Evolutionary conservation across 78 protist species (phyloP).

Genomic region (Capsaspora owczarzaki): DNA sequence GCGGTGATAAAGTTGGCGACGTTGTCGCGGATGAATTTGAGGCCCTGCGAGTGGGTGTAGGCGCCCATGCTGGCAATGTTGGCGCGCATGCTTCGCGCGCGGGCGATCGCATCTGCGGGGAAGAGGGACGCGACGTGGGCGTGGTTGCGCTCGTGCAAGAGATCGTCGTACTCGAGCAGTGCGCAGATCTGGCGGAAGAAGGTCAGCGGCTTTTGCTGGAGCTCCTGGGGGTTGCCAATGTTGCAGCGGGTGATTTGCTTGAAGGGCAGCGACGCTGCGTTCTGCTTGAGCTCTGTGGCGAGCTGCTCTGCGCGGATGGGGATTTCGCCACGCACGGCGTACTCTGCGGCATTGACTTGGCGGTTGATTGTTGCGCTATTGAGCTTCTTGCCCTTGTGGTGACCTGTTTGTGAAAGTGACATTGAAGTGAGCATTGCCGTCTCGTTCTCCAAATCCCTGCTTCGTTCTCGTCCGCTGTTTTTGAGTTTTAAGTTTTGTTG

Average conservation of each 20-base stretch:
- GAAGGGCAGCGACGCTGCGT: constrained; percentile 47
- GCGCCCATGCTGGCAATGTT: constrained; percentile 67
- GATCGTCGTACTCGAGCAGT: constrained; percentile 36
- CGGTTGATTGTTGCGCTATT: constrained; percentile 33
- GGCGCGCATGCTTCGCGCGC: neutral
- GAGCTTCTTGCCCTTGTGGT: too few species aligned
- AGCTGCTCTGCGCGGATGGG: constrained; percentile 56
- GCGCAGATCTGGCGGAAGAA: constrained; percentile 86
- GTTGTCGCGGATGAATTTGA: constrained; percentile 47
- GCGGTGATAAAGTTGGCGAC: constrained; percentile 89
- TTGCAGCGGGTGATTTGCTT: constrained; percentile 85
- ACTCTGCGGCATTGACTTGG: constrained; percentile 48
- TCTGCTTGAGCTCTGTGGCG: neutral
- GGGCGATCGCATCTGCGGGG: constrained; percentile 67
- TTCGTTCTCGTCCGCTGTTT: too few species aligned
- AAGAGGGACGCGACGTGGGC: constrained; percentile 28
- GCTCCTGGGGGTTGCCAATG: constrained; percentile 96
- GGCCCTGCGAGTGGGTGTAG: constrained; percentile 87
- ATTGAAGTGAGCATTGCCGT: too few species aligned
- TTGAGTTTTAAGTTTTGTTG: too few species aligned
- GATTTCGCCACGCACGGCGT: constrained; percentile 77
- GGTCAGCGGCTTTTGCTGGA: constrained; percentile 90
- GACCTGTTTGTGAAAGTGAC: too few species aligned
- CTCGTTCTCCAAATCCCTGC: too few species aligned
- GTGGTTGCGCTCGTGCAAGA: neutral